phyloP scores from a whole-genome alignment of 805 yeast genomes.

The Cyberlindnera samutprakarnensis region DNA sequence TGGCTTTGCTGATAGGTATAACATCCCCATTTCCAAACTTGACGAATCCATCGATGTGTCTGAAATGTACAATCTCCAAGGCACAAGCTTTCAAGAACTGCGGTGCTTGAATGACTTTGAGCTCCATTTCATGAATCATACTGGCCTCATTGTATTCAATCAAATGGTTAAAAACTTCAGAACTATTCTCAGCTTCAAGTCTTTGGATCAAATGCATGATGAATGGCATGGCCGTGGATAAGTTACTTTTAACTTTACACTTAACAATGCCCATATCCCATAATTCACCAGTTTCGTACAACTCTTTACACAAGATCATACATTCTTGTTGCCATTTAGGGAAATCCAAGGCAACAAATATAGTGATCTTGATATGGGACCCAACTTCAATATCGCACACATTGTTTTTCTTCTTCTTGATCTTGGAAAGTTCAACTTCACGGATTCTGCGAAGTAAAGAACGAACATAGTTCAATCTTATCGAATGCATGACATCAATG shows the following conservation, averaged over 20 bases:
- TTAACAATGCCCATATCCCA: slow-evolving; percentile 57
- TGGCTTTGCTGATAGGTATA: not conserved
- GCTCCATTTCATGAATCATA: slow-evolving; percentile 46
- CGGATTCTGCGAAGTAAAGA: slow-evolving; percentile 74
- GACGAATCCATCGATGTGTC: slow-evolving; percentile 21
- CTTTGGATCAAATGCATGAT: slow-evolving; percentile 79
- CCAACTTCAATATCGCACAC: slow-evolving; percentile 64
- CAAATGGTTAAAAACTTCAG: slow-evolving; percentile 81
- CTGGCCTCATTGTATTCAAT: slow-evolving; percentile 73
- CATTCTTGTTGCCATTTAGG: slow-evolving; percentile 90
- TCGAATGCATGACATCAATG: slow-evolving; percentile 46
- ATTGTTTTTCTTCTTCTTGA: slow-evolving; percentile 74
- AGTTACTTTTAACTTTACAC: slow-evolving; percentile 68
- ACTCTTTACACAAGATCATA: slow-evolving; percentile 66
- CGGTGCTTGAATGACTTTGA: slow-evolving; percentile 55
- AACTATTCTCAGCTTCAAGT: slow-evolving; percentile 59
- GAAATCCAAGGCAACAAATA: slow-evolving; percentile 70
- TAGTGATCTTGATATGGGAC: slow-evolving; percentile 62
- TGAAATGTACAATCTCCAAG: slow-evolving; percentile 53
- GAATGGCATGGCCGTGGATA: slow-evolving; percentile 98
- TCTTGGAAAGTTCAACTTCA: slow-evolving; percentile 80
- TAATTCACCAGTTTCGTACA: slow-evolving; percentile 55
- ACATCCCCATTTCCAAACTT: slow-evolving; percentile 3
- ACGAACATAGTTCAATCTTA: slow-evolving; percentile 75
- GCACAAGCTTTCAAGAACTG: slow-evolving; percentile 47